Conservation (phyloP, 805 yeast species). For the Metschnikowia similis region DNA sequence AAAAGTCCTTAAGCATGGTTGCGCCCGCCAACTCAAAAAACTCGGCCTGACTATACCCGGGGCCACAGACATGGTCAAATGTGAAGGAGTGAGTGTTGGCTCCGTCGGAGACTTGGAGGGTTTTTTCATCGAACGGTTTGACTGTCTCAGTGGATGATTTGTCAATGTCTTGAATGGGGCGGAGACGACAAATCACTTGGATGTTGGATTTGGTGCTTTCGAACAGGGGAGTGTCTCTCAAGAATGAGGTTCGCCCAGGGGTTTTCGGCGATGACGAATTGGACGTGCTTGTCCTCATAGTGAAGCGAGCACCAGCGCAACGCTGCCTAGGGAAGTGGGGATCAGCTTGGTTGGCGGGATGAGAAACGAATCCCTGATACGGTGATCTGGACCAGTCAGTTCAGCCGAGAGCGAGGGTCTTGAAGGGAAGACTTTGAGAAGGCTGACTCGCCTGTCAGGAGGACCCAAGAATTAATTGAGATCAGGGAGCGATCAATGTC, state of each 20-base stretch:
- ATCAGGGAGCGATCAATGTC: background rate
- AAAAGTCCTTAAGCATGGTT: constrained; percentile 64
- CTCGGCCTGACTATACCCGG: constrained; percentile 48
- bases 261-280: constrained; percentile 7
- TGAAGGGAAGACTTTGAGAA: background rate
- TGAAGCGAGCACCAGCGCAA: background rate
- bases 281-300: background rate
- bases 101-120: constrained; percentile 26
- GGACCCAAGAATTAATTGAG: background rate
- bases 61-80: constrained; percentile 62
- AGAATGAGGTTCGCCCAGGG: background rate
- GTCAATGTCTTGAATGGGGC: constrained; percentile 50
- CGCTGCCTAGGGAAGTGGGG: background rate
- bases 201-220: constrained; percentile 30
- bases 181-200: constrained; percentile 67
- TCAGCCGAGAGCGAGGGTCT: background rate
- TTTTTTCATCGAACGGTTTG: constrained; percentile 19
- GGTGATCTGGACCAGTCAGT: background rate
- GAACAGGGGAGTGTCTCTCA: background rate
- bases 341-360: background rate
- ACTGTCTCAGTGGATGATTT: constrained; percentile 15
- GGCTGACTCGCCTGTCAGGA: background rate
- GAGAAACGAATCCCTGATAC: background rate
- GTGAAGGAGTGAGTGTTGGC: constrained; percentile 40
- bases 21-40: constrained; percentile 56